These are phyloP conservation scores for Microcos paniculata DNA, from an alignment of 345 rosid species.

Conservation along the genomic window DNA sequence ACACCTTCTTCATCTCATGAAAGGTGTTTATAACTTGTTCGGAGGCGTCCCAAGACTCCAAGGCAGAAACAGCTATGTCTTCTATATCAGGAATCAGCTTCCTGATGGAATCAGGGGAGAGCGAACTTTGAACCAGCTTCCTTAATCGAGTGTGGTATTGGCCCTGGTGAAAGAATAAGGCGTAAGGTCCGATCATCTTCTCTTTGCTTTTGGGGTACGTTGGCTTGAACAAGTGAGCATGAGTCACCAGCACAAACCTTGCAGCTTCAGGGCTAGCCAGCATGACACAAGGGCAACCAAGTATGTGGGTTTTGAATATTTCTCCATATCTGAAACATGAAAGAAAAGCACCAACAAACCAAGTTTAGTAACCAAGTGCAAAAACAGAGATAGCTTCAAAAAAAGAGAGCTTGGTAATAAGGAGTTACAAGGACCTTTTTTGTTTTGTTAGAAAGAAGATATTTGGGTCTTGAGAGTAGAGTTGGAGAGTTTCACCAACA, in stretches of 20 bases:
- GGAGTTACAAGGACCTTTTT: constrained; percentile 42
- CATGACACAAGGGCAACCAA: constrained; percentile 90
- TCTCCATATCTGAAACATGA: constrained; percentile 62
- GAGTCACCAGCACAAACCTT: constrained; percentile 71
- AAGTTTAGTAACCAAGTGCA: not conserved
- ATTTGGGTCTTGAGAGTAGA: constrained; percentile 78
- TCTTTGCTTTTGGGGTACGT: constrained; percentile 89
- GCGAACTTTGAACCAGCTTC: constrained; percentile 66
- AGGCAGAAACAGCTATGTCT: constrained; percentile 44
- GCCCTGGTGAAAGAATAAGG: constrained; percentile 83
- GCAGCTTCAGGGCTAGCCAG: constrained; percentile 80
- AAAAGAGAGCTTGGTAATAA: not conserved
- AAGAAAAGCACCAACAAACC: not conserved
- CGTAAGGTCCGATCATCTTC: constrained; percentile 72
- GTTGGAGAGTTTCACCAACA: constrained; percentile 77
- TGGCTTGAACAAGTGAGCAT: constrained; percentile 80
- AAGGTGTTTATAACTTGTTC: constrained; percentile 52
- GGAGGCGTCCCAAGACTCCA: constrained; percentile 50
- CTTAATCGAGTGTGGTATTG: constrained; percentile 62
- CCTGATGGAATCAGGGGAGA: constrained; percentile 54
- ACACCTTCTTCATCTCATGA: constrained; percentile 79
- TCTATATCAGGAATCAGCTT: constrained; percentile 59
- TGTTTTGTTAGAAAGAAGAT: constrained; percentile 62
- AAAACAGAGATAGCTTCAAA: not conserved
- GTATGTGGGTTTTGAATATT: constrained; percentile 73